phyloP scores from a whole-genome alignment of 805 yeast genomes.

The Babjeviella inositovora region DNA sequence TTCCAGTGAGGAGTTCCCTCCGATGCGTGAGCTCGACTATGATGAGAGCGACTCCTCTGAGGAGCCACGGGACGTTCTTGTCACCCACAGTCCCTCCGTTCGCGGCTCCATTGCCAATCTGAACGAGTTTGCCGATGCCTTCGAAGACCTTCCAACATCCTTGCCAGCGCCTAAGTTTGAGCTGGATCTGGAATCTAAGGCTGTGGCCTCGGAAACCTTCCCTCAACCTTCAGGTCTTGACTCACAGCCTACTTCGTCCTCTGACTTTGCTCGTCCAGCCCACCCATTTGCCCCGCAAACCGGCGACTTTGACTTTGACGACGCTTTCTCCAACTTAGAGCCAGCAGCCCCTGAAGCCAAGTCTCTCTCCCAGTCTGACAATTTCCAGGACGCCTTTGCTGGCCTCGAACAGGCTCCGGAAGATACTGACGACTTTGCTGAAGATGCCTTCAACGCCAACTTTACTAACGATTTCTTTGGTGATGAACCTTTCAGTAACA shows the following conservation, averaged over 20 bases:
- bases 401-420: constrained; percentile 13
- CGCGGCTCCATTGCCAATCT: too few relatives aligned
- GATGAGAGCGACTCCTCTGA: constrained; percentile 34
- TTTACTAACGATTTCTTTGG: constrained; percentile 1
- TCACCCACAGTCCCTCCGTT: constrained; percentile 5
- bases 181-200: too few relatives aligned
- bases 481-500: constrained; percentile 2
- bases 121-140: constrained; percentile 3
- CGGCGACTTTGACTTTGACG: too few relatives aligned
- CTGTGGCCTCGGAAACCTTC: too few relatives aligned
- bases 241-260: too few relatives aligned
- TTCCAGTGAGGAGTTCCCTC: constrained; percentile 33
- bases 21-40: constrained; percentile 36
- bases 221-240: too few relatives aligned
- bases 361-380: too few relatives aligned
- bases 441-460: constrained; percentile 1
- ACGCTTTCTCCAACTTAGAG: constrained; percentile 1
- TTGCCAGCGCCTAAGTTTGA: not conserved
- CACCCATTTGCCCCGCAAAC: too few relatives aligned
- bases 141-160: constrained; percentile 2
- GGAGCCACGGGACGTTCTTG: constrained; percentile 18
- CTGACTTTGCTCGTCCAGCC: too few relatives aligned
- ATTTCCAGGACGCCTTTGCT: constrained; percentile 4
- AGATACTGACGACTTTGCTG: constrained; percentile 1
- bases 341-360: constrained; percentile 4